These are phyloP conservation scores for Fusarium anthophilum DNA, from an alignment of 2,329 filamentous ascomycete species.

Conservation along the genomic window DNA sequence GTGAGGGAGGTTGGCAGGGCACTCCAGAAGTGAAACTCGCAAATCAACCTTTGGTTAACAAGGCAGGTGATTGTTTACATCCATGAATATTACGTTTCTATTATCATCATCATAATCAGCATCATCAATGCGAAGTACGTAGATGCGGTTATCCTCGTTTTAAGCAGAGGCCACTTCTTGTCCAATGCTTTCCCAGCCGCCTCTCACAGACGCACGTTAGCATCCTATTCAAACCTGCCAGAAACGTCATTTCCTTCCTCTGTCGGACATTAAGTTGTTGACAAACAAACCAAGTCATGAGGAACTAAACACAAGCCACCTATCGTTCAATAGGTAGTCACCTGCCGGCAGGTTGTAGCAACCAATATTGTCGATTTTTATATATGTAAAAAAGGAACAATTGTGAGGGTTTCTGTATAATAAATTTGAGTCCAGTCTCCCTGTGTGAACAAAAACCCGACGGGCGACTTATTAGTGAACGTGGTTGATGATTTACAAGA, in stretches of 20 bases:
- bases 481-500: neutral
- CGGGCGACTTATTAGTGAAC: slow-evolving; percentile 3
- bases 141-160: neutral
- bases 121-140: neutral
- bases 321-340: neutral
- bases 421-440: neutral
- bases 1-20: neutral
- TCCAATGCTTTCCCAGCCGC: slow-evolving; percentile 11
- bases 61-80: neutral
- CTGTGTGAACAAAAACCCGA: neutral
- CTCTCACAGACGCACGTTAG: neutral
- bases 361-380: slow-evolving; percentile 9
- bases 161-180: neutral
- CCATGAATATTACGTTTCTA: neutral
- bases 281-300: neutral
- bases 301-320: neutral
- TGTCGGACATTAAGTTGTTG: neutral
- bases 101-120: neutral
- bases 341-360: slow-evolving; percentile 4
- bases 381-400: neutral
- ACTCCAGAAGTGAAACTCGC: neutral
- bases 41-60: neutral
- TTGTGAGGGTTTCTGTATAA: neutral
- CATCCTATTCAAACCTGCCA: neutral
- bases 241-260: slow-evolving; percentile 11